A percentile compares a stretch with the other conserved stretches of the same genome.
phyloP scores from a whole-genome alignment of 2,329 filamentous ascomycete species.

The Aspergillus piperis region DNA sequence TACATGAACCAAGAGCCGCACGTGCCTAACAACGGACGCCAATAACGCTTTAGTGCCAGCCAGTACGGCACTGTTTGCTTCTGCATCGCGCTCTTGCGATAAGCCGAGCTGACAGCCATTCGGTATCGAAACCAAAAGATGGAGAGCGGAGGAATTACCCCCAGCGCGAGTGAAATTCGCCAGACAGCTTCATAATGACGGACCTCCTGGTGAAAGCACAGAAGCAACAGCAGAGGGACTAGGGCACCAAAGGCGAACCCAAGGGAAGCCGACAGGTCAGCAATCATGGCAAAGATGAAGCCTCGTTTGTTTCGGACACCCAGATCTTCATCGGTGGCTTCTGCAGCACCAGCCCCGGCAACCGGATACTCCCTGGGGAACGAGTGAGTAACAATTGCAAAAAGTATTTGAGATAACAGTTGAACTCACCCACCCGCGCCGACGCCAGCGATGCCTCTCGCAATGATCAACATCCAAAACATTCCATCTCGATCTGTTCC shows the following conservation, averaged over 20 bases:
- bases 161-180: conserved; percentile 54
- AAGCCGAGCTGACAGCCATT: conserved; percentile 55
- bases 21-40: conserved; percentile 50
- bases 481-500: conserved; percentile 40
- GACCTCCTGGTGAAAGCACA: conserved; percentile 50
- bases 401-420: too few species aligned
- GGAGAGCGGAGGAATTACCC: conserved; percentile 52
- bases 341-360: conserved; percentile 49
- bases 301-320: conserved; percentile 51
- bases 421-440: conserved; percentile 40
- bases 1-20: conserved; percentile 51
- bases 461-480: conserved; percentile 43
- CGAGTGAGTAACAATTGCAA: neutral
- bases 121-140: conserved; percentile 58
- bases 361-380: conserved; percentile 53
- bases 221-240: conserved; percentile 54
- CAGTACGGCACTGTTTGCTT: conserved; percentile 51
- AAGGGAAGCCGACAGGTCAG: conserved; percentile 53
- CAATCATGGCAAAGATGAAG: conserved; percentile 60
- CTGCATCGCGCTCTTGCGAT: conserved; percentile 50
- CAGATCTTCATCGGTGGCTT: conserved; percentile 55
- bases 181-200: conserved; percentile 50
- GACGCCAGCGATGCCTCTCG: conserved; percentile 48
- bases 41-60: conserved; percentile 54
- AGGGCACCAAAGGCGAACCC: conserved; percentile 55